Conservation (phyloP, 2,329 filamentous ascomycete genomes). For the Clarireedia monteithiana region DNA sequence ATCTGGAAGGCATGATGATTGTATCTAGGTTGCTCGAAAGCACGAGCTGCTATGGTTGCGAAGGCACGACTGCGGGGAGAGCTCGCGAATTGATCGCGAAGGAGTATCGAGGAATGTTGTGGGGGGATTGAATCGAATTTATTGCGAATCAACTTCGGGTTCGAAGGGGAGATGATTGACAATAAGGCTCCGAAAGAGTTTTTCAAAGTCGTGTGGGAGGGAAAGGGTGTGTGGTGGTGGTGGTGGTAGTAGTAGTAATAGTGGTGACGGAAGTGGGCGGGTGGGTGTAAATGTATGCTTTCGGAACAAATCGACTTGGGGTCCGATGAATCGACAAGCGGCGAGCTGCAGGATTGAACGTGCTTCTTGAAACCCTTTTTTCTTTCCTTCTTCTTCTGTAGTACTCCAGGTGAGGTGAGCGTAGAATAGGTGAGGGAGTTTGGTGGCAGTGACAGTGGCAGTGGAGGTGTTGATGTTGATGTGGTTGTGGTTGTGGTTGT, state of each 20-base stretch:
- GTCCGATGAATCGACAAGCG: slow-evolving; percentile 1
- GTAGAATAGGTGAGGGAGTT: too few relatives aligned
- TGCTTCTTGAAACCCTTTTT: neutral
- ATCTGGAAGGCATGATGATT: slow-evolving; percentile 65
- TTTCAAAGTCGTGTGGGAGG: neutral
- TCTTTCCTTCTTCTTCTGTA: neutral
- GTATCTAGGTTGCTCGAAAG: slow-evolving; percentile 22
- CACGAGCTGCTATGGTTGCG: slow-evolving; percentile 22
- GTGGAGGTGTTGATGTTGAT: too few relatives aligned
- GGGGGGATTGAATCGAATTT: neutral
- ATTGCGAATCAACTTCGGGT: neutral
- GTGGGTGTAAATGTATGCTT: neutral
- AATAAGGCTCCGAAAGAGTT: neutral
- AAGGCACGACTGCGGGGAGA: slow-evolving; percentile 22
- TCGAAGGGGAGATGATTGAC: neutral
- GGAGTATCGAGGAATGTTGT: slow-evolving; percentile 2
- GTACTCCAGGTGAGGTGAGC: too few relatives aligned
- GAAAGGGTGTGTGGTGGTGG: neutral
- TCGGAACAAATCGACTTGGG: slow-evolving; percentile 1
- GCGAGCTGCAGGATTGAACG: neutral
- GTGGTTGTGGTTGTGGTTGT: too few relatives aligned
- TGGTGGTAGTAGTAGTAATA: neutral
- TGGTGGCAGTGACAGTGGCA: too few relatives aligned
- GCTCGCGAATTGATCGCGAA: slow-evolving; percentile 27
- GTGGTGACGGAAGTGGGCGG: neutral